A percentile compares a stretch with the other conserved stretches of the same genome.
phyloP scores from a whole-genome alignment of 495 filamentous ascomycete species.

The Talaromyces proteolyticus region DNA sequence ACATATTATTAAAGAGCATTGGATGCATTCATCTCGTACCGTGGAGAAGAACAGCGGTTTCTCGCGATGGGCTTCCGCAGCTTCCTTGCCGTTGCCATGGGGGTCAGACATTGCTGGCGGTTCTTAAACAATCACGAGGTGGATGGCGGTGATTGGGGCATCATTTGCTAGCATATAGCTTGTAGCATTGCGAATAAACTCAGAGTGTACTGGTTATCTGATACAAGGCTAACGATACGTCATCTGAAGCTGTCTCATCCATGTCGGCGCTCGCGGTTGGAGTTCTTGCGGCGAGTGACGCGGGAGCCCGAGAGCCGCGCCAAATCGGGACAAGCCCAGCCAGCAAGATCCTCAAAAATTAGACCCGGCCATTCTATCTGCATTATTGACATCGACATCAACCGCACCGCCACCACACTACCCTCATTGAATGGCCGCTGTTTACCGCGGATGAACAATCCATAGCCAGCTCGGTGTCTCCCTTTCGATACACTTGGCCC shows the following conservation, averaged over 20 bases:
- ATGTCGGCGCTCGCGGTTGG: too few relatives aligned
- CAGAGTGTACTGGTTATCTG: too few relatives aligned
- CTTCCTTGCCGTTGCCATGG: constrained; percentile 10
- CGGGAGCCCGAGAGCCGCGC: too few relatives aligned
- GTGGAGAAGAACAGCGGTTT: constrained; percentile 44
- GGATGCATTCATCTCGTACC: too few relatives aligned
- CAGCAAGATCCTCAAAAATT: background rate
- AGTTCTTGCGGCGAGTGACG: too few relatives aligned
- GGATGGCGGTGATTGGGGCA: background rate
- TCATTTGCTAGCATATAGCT: background rate
- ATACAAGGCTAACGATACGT: too few relatives aligned
- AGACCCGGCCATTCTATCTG: background rate
- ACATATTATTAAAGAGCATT: too few relatives aligned
- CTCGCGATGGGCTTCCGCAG: constrained; percentile 28
- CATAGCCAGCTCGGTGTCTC: too few relatives aligned
- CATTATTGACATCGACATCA: background rate
- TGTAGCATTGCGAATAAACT: background rate
- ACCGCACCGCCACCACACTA: background rate
- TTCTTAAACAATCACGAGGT: background rate
- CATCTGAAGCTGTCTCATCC: too few relatives aligned
- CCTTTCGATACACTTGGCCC: too few relatives aligned
- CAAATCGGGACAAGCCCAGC: constrained; percentile 1
- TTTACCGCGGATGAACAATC: too few relatives aligned
- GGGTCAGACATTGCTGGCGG: constrained; percentile 5
- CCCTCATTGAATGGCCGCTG: too few relatives aligned